Evolutionary conservation across 2,329 filamentous ascomycete species (phyloP), one percentile per base, ranked within the genome.

Genomic region (Diaporthe sp.): DNA sequence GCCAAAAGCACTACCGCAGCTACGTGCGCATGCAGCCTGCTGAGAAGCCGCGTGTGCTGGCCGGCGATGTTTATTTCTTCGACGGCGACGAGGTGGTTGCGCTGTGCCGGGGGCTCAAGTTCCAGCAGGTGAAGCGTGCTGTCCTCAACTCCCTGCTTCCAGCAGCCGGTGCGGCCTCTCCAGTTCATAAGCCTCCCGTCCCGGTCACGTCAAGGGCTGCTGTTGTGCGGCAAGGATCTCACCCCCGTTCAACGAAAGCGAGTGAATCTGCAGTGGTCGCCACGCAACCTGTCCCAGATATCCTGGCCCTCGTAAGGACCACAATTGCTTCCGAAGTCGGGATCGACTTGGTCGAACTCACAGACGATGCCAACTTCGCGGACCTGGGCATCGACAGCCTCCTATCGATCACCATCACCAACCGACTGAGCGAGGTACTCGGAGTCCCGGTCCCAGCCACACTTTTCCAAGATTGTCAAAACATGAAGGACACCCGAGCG

Each of bases 311-410:
- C 3, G 51, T 74, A 4, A 32, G 70, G 17, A 53, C 15, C 9
- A 65, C 73, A 3, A 73, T 78, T 22, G 75, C 74, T 25, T 72
- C 72, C 6, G 77, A 78, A 47, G 73, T 76, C 12, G 76, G 75
- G 22, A 71, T 77, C 17, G 72, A 75, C 27, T 12, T 76, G 25
- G 50, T 51, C 7, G 76, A 78, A 35, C 61, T 79, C 19, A 71
- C 69, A 2, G 76, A 75, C 12, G 76, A 78, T 37, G 58, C 75
- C 4, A 76, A 74, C 0, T 78, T 82, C 47, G 78, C 78, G 27
- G 79, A 81, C 61, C 61, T 80, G 25, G 81, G 81, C 1, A 76
- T 82, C 47, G 81, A 82, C 73, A 80, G 79, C 39, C 73, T 81
- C 13, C 68, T 81, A 42, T 79, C 79, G 2, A 76, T 81, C 39